Base-by-base conservation (phyloP, 106 monocot genomes). In the Dendrobium chrysotoxum region DNA sequence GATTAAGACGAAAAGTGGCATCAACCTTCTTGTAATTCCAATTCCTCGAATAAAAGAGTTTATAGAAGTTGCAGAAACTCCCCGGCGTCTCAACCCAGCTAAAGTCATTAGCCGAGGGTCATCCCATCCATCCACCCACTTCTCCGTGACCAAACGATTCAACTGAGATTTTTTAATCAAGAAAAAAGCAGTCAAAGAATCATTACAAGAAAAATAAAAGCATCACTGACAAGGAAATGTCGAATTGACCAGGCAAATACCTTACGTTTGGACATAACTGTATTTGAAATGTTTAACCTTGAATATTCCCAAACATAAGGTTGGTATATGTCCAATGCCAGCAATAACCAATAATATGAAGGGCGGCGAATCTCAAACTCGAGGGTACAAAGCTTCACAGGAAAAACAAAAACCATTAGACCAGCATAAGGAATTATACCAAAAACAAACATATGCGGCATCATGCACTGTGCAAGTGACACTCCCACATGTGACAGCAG, bases 241-340 rank as follows among this genome's bases (percentile, higher is more conserved):
- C 15, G 26, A 38, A 44, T 13, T 40, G 12, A 38, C n/a, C 2
- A 70, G 20, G 13, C 47, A 81, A 72, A 26, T 76, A 99, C 98
- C 95, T 99, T 99, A 41, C 98, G 89, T 83, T 99, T 99, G 40
- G 98, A 99, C 98, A 99, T 89, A 65, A 99, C 91, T 39, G 89
- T 95, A 75, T 99, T 99, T 35, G 95, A 93, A 65, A 99, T 88
- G 72, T 99, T 99, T 61, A 99, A 83, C 40, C 98, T 88, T 58
- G 98, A 99, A 81, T 99, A 99, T 68, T 99, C 98, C 98, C 98
- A 99, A 23, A 99, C 98, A 85, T 95, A 93, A 17, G 98, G 98
- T 72, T 99, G 91, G 81, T 99, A 95, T 77, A 99, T 91, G 18
- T 83, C 84, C 65, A 95, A 81, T 4, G 86, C 98, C 77, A 83